Conservation (phyloP, 306 rosid genomes). For the Prunus campanulata region DNA sequence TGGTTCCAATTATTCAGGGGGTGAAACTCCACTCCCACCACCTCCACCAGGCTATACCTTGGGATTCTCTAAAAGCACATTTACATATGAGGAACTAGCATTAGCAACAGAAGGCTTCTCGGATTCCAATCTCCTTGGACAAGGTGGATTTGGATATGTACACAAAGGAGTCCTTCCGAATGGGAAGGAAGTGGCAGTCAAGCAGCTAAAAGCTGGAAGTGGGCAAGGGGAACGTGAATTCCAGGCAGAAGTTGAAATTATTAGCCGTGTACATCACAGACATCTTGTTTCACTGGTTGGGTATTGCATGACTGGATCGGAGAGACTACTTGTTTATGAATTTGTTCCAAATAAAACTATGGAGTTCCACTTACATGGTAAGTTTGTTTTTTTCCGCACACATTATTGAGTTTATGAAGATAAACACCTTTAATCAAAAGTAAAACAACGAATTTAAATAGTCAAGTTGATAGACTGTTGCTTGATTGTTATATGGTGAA, state of each 20-base stretch:
- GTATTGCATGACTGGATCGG: constrained; percentile 72
- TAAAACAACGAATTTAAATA: neutral
- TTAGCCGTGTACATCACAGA: constrained; percentile 94
- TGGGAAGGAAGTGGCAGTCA: constrained; percentile 93
- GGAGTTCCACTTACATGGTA: constrained; percentile 97
- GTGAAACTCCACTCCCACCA: constrained; percentile 56
- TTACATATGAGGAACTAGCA: constrained; percentile 78
- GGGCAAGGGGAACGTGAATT: constrained; percentile 98
- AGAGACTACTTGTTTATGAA: constrained; percentile 89
- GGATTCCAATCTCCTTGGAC: constrained; percentile 91
- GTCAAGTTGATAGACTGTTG: neutral
- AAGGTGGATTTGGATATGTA: constrained; percentile 96
- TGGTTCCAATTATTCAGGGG: constrained; percentile 83
- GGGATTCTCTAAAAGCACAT: constrained; percentile 72
- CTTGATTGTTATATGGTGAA: neutral
- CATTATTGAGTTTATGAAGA: neutral
- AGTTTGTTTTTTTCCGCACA: neutral
- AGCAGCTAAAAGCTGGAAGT: constrained; percentile 93
- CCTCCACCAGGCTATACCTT: constrained; percentile 67
- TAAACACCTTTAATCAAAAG: neutral
- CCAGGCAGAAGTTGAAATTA: constrained; percentile 94
- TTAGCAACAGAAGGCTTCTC: constrained; percentile 95
- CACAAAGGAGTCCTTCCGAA: constrained; percentile 88
- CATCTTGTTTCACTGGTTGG: constrained; percentile 98
- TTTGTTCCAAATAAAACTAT: constrained; percentile 78